phyloP scores from a whole-genome alignment of 2,329 filamentous ascomycete genomes.

The Lachnellula suecica region DNA sequence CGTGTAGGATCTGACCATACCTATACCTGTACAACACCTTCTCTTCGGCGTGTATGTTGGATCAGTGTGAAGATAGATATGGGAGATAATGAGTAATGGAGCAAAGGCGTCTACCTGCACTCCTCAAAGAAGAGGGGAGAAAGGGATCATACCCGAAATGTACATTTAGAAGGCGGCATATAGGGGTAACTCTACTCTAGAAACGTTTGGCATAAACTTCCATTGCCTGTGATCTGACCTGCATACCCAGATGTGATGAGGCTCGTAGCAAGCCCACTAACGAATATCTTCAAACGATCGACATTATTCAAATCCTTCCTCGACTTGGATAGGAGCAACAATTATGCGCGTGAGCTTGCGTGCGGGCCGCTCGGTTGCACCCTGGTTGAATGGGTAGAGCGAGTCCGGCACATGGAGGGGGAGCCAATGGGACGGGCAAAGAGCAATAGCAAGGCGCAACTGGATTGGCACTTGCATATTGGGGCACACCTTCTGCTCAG shows the following conservation, averaged over 20 bases:
- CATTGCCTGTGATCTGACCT: background rate
- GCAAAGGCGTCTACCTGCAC: slow-evolving; percentile 18
- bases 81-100: slow-evolving; percentile 13
- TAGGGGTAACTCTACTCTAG: background rate
- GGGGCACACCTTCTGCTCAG: background rate
- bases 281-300: background rate
- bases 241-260: slow-evolving; percentile 15
- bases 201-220: too few species aligned
- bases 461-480: background rate
- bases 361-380: background rate
- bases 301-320: too few species aligned
- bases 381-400: background rate
- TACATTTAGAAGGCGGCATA: slow-evolving; percentile 18
- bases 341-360: too few species aligned
- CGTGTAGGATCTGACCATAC: slow-evolving; percentile 9
- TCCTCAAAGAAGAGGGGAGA: too few species aligned
- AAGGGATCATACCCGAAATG: slow-evolving; percentile 12
- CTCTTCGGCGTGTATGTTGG: slow-evolving; percentile 12
- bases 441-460: background rate
- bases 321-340: too few species aligned
- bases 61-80: slow-evolving; percentile 12
- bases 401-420: background rate
- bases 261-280: slow-evolving; percentile 13
- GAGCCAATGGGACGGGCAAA: background rate
- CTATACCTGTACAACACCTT: slow-evolving; percentile 14